Evolutionary conservation across 768 basidiomycete genomes (phyloP), one percentile per base, ranked within the genome.

Genomic region (Collybia nuda): DNA sequence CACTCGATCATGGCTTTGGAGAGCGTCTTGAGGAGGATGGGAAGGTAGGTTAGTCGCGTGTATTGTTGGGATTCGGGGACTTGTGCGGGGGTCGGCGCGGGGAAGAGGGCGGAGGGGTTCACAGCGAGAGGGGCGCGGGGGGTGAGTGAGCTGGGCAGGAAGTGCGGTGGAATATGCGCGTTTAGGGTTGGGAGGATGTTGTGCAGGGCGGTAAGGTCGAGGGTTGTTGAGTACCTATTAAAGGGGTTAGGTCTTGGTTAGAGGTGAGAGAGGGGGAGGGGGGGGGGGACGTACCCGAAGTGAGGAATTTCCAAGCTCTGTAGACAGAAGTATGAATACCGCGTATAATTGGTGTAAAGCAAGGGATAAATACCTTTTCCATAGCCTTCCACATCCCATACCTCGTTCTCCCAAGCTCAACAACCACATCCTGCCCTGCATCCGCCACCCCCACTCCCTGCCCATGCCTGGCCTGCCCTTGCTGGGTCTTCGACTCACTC

Each of bases 371-470:
- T 43, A 85, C 90, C 80, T 89, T 90, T 8, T 76, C 80, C 92
- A 94, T 94, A 2, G 90, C 87, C 57, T 89, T 90, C 85, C 84
- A 94, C 92, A 94, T 95, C 8, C 83, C 84, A 61, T 84, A 81
- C 47, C 92, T 74, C 12, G 89, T 91, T 55, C 90, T 73, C 4
- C 84, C 85, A 21, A 94, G 75, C 46, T 90, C 89, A 2, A 92
- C 79, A 2, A 86, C 70, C 8, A 77, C 68, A 50, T 90, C 87
- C 36, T 76, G 56, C 15, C 52, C 59, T 3, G 7, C 4, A 7
- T 38, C 15, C 18, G 19, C 49, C 44, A 12, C 41, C 14, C 11
- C 26, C 35, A 18, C n/a, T n/a, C n/a, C 52, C 4, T 9, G 46
- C 24, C 15, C 47, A 38, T 9, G 63, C 50, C 28, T n/a, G n/a